Base-by-base conservation (phyloP, 176 grass and related monocot species). In the Miscanthus lutarioriparius region DNA sequence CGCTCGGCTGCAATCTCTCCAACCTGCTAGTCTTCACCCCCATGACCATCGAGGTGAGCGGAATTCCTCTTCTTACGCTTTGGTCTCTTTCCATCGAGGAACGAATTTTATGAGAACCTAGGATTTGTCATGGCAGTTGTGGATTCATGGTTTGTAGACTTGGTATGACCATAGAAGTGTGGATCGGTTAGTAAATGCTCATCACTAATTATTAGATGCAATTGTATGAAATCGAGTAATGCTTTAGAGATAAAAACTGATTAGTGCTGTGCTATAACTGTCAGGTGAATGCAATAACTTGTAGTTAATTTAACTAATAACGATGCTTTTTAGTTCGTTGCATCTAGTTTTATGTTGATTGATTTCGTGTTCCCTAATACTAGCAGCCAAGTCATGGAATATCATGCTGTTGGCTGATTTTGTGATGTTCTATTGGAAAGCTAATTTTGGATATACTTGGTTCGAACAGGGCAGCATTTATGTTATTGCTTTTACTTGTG, bases 1-100 rank as follows among this genome's bases (percentile, higher is more conserved):
- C 93, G 0, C 93, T 98, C 10, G 91, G 82, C 14, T 98, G 93
- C 47, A 67, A 95, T 71, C 96, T 98, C 68, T 95, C 96, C 80
- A 98, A 98, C 74, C 87, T 98, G 15, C 85, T 98, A 0, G 89
- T 98, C 17, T 98, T 98, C 93, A 98, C 96, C 13, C 96, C 96
- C 20, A 98, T 95, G 91, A 98, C 93, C 77, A 90, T 92, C 16
- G 96, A 98, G 96, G 96, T 98, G 44, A 86, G 79, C 79, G 0
- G 6, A 14, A 12, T 19, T 16, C 53, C 53, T 49, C 38, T 2
- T 35, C 4, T 28, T 32, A 73, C 0, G 13, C 40, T 4, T 25
- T 72, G 23, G 40, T 1, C 7, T 33, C 9, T 6, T 62, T 22
- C 6, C 41, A 23, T 23, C 33, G 38, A 35, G 10, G 13, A 53